These are phyloP conservation scores for Nannochloris sp. DNA, from an alignment of 139 green algal species.

Conservation along the genomic window DNA sequence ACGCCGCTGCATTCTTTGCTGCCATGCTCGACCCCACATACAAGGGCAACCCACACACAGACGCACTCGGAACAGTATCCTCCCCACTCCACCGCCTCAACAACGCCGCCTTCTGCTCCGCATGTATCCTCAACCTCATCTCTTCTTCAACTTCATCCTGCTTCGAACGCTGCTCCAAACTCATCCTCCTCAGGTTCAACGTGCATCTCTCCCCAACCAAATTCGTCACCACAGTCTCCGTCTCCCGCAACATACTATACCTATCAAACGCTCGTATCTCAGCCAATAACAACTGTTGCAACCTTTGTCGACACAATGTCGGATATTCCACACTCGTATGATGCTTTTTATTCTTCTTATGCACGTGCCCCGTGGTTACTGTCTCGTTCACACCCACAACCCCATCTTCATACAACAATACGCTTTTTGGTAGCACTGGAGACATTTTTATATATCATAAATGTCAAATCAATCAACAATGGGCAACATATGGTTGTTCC, in stretches of 20 bases:
- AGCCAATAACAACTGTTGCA: constrained; percentile 5
- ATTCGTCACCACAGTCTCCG: constrained; percentile 3
- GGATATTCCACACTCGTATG: neutral
- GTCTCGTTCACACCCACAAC: too few species aligned
- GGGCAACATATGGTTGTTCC: too few species aligned
- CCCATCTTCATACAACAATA: too few species aligned
- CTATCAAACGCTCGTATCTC: constrained; percentile 15
- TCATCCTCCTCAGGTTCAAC: neutral
- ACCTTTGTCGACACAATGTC: neutral
- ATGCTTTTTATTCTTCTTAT: neutral
- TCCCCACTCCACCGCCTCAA: constrained; percentile 7
- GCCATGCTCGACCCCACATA: constrained; percentile 32
- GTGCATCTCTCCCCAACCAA: neutral
- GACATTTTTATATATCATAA: too few species aligned
- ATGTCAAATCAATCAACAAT: too few species aligned
- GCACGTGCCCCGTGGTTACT: too few species aligned
- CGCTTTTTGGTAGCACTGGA: too few species aligned
- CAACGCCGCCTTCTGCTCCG: constrained; percentile 15
- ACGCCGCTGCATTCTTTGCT: constrained; percentile 31
- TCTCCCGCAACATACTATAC: neutral
- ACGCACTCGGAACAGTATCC: constrained; percentile 20
- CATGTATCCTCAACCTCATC: constrained; percentile 8
- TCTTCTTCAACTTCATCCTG: constrained; percentile 1
- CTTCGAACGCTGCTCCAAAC: neutral
- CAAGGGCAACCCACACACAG: constrained; percentile 16